A percentile compares a stretch with the other conserved stretches of the same genome.
These are phyloP conservation scores for Penicillium sp. DNA, from an alignment of 2,329 filamentous ascomycete genomes.

Conservation along the genomic window DNA sequence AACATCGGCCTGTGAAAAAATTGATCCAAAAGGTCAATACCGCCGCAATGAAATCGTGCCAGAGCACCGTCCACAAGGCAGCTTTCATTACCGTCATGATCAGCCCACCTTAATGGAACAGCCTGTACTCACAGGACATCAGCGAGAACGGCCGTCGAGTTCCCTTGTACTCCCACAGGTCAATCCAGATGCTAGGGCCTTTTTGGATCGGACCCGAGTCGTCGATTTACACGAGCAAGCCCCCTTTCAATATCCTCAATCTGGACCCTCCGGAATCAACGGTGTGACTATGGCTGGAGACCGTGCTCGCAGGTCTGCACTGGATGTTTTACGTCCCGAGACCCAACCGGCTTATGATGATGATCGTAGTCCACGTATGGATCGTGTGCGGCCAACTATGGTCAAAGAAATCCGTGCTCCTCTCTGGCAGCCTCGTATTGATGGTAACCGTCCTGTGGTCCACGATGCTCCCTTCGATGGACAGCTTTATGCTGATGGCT, in stretches of 20 bases:
- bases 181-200: slow-evolving; percentile 16
- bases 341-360: slow-evolving; percentile 19
- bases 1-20: slow-evolving; percentile 15
- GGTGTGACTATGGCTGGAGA: slow-evolving; percentile 19
- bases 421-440: slow-evolving; percentile 16
- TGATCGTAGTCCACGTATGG: slow-evolving; percentile 18
- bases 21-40: slow-evolving; percentile 17
- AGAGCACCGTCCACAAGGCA: slow-evolving; percentile 20
- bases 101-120: slow-evolving; percentile 22
- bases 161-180: slow-evolving; percentile 12
- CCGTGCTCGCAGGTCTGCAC: slow-evolving; percentile 18
- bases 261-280: slow-evolving; percentile 15
- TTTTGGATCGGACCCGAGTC: slow-evolving; percentile 17
- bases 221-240: slow-evolving; percentile 17
- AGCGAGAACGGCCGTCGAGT: slow-evolving; percentile 15
- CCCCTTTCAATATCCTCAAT: slow-evolving; percentile 13
- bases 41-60: slow-evolving; percentile 15
- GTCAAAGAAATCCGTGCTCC: slow-evolving; percentile 12
- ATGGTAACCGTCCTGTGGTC: slow-evolving; percentile 16
- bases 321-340: slow-evolving; percentile 14
- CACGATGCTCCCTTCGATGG: slow-evolving; percentile 23
- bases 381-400: slow-evolving; percentile 10
- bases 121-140: slow-evolving; percentile 17
- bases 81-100: slow-evolving; percentile 23
- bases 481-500: slow-evolving; percentile 37